A percentile compares a stretch with the other conserved stretches of the same genome.
These are phyloP conservation scores for Martensiomyces pterosporus DNA, from an alignment of 192 early-diverging fungal genomes.

Conservation along the genomic window DNA sequence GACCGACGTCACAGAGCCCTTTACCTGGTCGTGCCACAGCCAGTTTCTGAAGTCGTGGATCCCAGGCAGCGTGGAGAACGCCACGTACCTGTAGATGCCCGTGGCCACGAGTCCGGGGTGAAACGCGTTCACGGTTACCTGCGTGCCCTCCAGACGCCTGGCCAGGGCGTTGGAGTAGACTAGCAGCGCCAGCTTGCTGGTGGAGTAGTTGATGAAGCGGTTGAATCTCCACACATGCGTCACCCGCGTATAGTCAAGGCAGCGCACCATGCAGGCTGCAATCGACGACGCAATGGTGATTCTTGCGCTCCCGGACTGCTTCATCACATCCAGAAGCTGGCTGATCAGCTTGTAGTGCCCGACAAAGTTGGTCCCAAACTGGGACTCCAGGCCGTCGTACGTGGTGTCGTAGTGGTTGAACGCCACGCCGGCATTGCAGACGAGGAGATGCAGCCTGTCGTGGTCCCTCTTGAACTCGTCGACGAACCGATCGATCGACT, in stretches of 20 bases:
- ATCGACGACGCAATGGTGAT: conserved; percentile 51
- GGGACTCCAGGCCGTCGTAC: conserved; percentile 58
- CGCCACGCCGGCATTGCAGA: conserved; percentile 60
- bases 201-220: conserved; percentile 54
- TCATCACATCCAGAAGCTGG: conserved; percentile 35
- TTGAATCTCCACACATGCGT: conserved; percentile 50
- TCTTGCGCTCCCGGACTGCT: conserved; percentile 39
- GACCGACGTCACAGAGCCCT: conserved; percentile 32
- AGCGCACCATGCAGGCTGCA: conserved; percentile 42
- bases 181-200: conserved; percentile 56
- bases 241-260: conserved; percentile 44
- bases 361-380: conserved; percentile 62
- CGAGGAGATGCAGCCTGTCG: conserved; percentile 25
- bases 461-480: conserved; percentile 20
- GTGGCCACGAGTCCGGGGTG: conserved; percentile 57
- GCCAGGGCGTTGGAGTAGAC: conserved; percentile 50
- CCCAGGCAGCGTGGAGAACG: conserved; percentile 28
- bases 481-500: conserved; percentile 44
- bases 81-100: conserved; percentile 48
- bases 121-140: conserved; percentile 53
- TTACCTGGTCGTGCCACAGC: conserved; percentile 40
- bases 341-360: conserved; percentile 56
- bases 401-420: conserved; percentile 56
- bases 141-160: conserved; percentile 33
- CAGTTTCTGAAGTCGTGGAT: conserved; percentile 26